These are phyloP conservation scores for Elasticomyces elasticus DNA, from an alignment of 495 filamentous ascomycete species.

Conservation along the genomic window DNA sequence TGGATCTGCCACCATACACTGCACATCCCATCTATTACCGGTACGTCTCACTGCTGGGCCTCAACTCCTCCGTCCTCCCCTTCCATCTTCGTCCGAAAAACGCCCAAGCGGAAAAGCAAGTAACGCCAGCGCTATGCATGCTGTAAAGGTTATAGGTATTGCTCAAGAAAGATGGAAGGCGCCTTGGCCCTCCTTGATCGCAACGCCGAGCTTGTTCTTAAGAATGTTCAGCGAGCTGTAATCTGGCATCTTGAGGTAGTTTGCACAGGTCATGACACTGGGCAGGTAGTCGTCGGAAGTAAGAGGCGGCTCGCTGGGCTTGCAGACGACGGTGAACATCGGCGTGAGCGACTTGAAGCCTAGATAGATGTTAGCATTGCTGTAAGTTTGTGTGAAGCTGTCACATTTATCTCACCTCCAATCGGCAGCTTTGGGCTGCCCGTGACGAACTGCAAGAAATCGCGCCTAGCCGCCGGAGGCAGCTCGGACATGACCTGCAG, in stretches of 20 bases:
- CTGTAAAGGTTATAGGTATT: background rate
- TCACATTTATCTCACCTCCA: constrained; percentile 61
- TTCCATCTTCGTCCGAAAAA: no score
- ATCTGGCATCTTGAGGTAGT: constrained; percentile 97
- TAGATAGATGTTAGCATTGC: constrained; percentile 38
- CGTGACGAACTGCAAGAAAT: constrained; percentile 97
- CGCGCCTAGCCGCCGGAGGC: constrained; percentile 60
- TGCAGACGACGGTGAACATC: constrained; percentile 98
- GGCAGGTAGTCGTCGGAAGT: constrained; percentile 94
- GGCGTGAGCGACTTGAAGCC: constrained; percentile 95
- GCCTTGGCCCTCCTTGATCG: constrained; percentile 95
- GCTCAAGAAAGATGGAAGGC: constrained; percentile 87
- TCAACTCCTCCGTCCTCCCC: no score
- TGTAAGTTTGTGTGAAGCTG: no score
- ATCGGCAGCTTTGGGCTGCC: constrained; percentile 98
- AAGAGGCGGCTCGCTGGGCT: constrained; percentile 89
- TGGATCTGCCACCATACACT: no score
- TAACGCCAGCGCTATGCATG: background rate
- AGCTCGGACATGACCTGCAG: constrained; percentile 94
- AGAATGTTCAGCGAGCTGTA: constrained; percentile 76
- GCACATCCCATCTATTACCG: no score
- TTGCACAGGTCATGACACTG: constrained; percentile 99
- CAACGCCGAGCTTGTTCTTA: constrained; percentile 62
- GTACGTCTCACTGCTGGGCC: no score
- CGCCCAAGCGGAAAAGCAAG: no score